Evolutionary conservation across 192 early-diverging fungal genomes (phyloP).

Genomic region (Backusella sp.): DNA sequence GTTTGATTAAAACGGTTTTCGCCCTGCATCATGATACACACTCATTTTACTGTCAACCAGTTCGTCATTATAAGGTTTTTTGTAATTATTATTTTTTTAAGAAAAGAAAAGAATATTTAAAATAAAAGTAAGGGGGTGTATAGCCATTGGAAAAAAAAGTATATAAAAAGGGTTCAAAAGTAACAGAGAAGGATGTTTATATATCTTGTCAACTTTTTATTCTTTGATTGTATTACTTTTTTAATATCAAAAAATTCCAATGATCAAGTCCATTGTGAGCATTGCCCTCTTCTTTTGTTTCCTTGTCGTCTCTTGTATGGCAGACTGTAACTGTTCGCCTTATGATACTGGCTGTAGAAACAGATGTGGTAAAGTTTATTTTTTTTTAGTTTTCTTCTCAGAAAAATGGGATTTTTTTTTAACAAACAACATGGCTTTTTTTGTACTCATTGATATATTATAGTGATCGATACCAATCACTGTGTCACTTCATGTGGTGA

Average conservation of each 20-base stretch:
- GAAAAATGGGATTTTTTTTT: neutral
- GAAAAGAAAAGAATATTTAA: neutral
- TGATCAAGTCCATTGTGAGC: neutral
- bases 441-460: too few species aligned
- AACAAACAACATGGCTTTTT: too few species aligned
- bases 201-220: neutral
- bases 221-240: neutral
- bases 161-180: neutral
- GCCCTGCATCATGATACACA: neutral
- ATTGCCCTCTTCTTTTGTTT: neutral
- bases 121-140: neutral
- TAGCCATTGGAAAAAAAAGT: neutral
- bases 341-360: neutral
- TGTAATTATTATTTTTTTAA: neutral
- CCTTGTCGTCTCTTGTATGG: neutral
- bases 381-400: neutral
- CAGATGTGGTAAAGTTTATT: constrained; percentile 7
- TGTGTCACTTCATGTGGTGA: constrained; percentile 14
- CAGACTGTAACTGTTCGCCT: constrained; percentile 7
- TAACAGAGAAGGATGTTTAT: neutral
- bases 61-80: neutral
- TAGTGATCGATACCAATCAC: constrained; percentile 12
- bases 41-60: neutral
- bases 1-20: neutral
- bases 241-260: neutral